These are phyloP conservation scores for Sugiyamaella sp. DNA, from an alignment of 1,139 yeast genomes.

Conservation along the genomic window DNA sequence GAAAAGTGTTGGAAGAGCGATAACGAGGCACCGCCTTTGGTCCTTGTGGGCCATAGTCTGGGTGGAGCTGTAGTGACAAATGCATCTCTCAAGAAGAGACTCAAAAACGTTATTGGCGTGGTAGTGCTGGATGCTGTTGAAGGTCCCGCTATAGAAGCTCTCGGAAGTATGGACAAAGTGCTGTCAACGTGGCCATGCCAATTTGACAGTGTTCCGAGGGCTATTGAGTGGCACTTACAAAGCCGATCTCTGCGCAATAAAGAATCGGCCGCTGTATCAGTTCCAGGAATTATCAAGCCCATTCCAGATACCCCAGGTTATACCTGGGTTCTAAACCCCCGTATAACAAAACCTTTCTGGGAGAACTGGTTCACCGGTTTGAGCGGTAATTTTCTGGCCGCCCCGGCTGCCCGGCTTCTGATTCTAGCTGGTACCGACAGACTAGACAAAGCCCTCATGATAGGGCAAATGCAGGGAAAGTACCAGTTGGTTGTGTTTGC, in stretches of 20 bases:
- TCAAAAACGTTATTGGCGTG: slow-evolving; percentile 53
- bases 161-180: slow-evolving; percentile 66
- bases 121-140: slow-evolving; percentile 90
- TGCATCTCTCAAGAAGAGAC: slow-evolving; percentile 40
- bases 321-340: slow-evolving; percentile 67
- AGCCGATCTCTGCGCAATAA: slow-evolving; percentile 54
- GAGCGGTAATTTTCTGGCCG: slow-evolving; percentile 61
- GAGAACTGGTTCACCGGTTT: slow-evolving; percentile 73
- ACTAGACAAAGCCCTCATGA: slow-evolving; percentile 77
- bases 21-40: slow-evolving; percentile 41
- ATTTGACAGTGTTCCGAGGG: slow-evolving; percentile 57
- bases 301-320: slow-evolving; percentile 11
- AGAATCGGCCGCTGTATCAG: slow-evolving; percentile 71
- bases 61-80: slow-evolving; percentile 86
- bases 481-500: slow-evolving; percentile 85
- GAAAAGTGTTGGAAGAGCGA: slow-evolving; percentile 33
- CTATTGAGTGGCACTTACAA: slow-evolving; percentile 81
- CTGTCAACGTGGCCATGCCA: slow-evolving; percentile 61
- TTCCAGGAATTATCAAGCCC: slow-evolving; percentile 54
- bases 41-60: slow-evolving; percentile 84
- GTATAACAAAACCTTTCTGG: slow-evolving; percentile 71
- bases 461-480: slow-evolving; percentile 95
- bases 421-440: slow-evolving; percentile 90
- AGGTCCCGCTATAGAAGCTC: slow-evolving; percentile 79
- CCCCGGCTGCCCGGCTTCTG: slow-evolving; percentile 66